Base-by-base conservation (phyloP, 805 yeast genomes). In the Metschnikowia gelsemii region DNA sequence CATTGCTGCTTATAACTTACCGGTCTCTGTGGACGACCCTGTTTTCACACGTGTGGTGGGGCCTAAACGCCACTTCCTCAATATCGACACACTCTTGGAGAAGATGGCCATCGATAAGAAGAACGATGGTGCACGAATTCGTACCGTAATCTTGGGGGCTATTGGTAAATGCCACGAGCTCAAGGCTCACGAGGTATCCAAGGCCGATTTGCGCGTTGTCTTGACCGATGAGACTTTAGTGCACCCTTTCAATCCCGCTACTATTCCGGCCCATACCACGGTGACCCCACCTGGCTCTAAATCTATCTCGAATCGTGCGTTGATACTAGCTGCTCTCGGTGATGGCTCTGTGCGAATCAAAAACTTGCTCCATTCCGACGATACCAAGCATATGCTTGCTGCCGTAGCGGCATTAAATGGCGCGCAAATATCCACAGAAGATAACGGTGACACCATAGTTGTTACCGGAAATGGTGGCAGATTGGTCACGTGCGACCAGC, bases 101-200 rank as follows among this genome's bases (percentile, higher is more conserved):
- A 87, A 87, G 57, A 93, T 93, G 99, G 80, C 95, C 28, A 86
- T 93, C 45, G 99, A 93, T 64, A 93, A 93, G 75, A 93, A 93
- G 64, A 93, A 93, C 59, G 96, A 88, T 56, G 99, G 99, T 22
- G 72, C 87, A 12, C 84, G 81, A 60, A 93, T 93, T 68, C 85
- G 87, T 61, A 84, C 87, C 47, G 97, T 89, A 12, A 64, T 93
- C 28, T 73, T 93, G 50, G 84, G 86, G 56, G 74, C 78, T 25
- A 90, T 93, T 52, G 99, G 99, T 36, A 79, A 81, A 62, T 89
- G 97, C 57, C 82, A 80, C 62, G 97, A 93, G 62, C 80, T 81
- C 43, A 79, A 83, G 52, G 99, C 99, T 4, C 87, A 93, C 40
- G 77, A 78, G 46, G 93, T 91, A 4, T 70, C 80, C 33, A 96